Percentiles rank a stretch among this genome's conserved stretches.
Conservation (phyloP, 2,329 filamentous ascomycete species). For the Ophiostoma australiae region DNA sequence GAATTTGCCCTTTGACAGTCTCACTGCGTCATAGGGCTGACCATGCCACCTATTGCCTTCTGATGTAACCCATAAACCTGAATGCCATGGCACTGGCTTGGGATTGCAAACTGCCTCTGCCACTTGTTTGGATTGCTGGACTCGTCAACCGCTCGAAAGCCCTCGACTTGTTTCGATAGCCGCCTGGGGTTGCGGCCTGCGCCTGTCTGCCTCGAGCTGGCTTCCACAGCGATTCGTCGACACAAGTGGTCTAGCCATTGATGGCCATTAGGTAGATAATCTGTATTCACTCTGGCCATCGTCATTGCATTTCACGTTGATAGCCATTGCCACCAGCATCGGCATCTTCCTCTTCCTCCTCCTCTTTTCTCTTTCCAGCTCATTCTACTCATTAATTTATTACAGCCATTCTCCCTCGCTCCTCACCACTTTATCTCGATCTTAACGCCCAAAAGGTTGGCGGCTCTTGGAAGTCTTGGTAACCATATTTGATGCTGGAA, state of each 20-base stretch:
- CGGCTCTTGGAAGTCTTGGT: conserved; percentile 8
- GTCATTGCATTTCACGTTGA: too few relatives aligned
- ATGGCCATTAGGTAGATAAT: neutral
- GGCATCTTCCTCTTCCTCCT: neutral
- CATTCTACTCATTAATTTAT: neutral
- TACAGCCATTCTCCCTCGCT: neutral
- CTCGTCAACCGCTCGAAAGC: neutral
- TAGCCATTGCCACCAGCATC: neutral
- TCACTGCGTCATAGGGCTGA: neutral
- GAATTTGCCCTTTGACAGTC: too few relatives aligned
- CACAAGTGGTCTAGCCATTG: neutral
- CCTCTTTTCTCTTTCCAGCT: neutral
- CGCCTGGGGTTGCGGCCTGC: neutral
- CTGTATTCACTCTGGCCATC: neutral
- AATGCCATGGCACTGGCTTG: neutral
- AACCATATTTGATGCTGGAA: neutral
- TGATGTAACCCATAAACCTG: neutral
- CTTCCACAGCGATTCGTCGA: neutral
- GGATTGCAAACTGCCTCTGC: neutral
- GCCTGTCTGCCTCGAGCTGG: neutral
- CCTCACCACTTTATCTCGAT: neutral
- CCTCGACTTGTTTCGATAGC: conserved; percentile 1
- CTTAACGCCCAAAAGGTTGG: neutral
- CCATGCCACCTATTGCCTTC: neutral
- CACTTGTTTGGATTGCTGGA: neutral